A percentile compares a stretch with the other conserved stretches of the same genome.
Evolutionary conservation across 352 stramenopile species (phyloP).

Genomic region (Aphanomyces stellatus): DNA sequence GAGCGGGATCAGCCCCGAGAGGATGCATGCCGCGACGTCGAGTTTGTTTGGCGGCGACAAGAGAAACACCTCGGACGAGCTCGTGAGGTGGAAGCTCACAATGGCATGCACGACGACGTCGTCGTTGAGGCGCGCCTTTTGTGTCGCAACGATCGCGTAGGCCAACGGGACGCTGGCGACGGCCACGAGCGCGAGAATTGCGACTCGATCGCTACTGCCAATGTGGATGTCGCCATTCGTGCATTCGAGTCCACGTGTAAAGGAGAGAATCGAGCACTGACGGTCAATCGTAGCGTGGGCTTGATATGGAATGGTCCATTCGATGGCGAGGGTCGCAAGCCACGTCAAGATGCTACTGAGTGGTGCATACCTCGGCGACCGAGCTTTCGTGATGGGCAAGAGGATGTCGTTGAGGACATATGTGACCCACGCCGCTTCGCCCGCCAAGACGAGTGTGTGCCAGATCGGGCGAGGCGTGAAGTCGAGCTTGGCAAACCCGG

Average conservation of each 20-base stretch:
- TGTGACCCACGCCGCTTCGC: conserved; percentile 7
- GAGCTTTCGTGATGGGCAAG: background rate
- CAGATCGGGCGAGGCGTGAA: background rate
- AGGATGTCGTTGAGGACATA: conserved; percentile 9
- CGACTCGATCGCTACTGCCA: background rate
- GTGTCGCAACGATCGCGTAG: too few species aligned
- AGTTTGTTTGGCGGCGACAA: background rate
- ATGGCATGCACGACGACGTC: too few species aligned
- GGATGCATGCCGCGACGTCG: background rate
- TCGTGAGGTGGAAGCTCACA: background rate
- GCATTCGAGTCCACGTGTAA: background rate
- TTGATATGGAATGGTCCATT: background rate
- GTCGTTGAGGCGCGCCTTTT: too few species aligned
- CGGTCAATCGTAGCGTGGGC: background rate
- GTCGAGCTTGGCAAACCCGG: background rate
- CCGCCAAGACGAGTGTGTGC: background rate
- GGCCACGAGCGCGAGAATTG: background rate
- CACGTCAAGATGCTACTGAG: background rate
- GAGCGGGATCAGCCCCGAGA: background rate
- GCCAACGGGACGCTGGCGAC: too few species aligned
- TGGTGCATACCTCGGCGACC: too few species aligned
- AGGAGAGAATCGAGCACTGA: background rate
- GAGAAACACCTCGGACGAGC: background rate
- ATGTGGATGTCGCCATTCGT: background rate
- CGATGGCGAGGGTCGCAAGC: background rate